Conservation (phyloP, 1,284 basidiomycete genomes). For the Irpex lacteus region DNA sequence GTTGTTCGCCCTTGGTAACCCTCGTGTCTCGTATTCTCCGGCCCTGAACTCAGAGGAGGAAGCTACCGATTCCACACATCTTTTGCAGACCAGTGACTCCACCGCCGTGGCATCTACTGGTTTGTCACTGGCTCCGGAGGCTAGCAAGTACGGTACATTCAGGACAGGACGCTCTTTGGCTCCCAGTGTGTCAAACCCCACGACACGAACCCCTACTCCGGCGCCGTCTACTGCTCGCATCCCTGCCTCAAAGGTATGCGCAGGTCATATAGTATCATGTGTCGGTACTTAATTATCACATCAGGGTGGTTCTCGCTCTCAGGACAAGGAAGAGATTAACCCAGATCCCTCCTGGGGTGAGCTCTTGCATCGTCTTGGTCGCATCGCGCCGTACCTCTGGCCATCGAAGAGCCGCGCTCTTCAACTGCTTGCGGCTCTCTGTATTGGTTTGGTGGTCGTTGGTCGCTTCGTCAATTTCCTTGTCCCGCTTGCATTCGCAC, state of each 20-base stretch:
- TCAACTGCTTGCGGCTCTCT: constrained; percentile 69
- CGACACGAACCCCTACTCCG: constrained; percentile 61
- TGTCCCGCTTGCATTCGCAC: constrained; percentile 72
- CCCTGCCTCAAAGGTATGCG: constrained; percentile 27
- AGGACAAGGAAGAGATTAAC: constrained; percentile 54
- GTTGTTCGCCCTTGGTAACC: constrained; percentile 35
- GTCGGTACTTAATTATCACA: neutral
- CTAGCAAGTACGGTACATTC: constrained; percentile 76
- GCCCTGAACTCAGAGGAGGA: constrained; percentile 41
- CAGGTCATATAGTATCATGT: neutral
- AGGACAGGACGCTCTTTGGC: constrained; percentile 45
- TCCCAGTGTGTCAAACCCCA: constrained; percentile 47
- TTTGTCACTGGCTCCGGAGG: constrained; percentile 43
- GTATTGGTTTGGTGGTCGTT: constrained; percentile 64
- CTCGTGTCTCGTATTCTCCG: constrained; percentile 59
- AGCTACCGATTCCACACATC: constrained; percentile 48
- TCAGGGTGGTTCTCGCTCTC: constrained; percentile 10
- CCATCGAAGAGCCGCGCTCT: constrained; percentile 63
- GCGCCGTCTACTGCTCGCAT: constrained; percentile 39
- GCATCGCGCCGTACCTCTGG: constrained; percentile 81
- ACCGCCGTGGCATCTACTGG: constrained; percentile 41
- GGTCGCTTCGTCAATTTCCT: constrained; percentile 77
- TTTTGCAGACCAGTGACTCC: constrained; percentile 45
- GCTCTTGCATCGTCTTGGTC: constrained; percentile 53
- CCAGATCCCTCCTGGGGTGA: constrained; percentile 69